phyloP scores from a whole-genome alignment of 306 rosid species.

The Carpinus fangiana region DNA sequence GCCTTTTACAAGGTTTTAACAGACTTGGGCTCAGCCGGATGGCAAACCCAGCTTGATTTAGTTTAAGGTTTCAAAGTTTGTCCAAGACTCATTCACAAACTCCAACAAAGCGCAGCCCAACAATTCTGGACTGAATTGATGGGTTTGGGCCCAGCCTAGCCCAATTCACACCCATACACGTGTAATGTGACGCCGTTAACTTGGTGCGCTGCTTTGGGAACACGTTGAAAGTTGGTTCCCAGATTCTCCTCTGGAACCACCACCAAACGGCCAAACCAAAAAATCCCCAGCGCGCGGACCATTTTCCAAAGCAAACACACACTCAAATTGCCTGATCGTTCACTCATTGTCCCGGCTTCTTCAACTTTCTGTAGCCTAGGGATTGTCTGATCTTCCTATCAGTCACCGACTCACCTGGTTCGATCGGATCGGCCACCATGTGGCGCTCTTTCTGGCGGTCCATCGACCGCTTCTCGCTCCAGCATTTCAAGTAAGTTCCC shows the following conservation, averaged over 20 bases:
- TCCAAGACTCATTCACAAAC: background rate
- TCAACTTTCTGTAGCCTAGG: background rate
- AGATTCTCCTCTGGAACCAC: slow-evolving; percentile 7
- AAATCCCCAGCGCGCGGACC: slow-evolving; percentile 18
- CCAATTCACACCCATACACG: background rate
- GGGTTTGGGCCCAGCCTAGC: too few species aligned
- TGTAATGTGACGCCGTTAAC: background rate
- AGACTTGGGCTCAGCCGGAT: background rate
- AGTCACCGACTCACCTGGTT: background rate
- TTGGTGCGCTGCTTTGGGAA: background rate
- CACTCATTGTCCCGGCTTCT: background rate
- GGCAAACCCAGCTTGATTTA: background rate
- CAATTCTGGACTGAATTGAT: background rate
- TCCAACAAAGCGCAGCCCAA: background rate
- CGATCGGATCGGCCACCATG: slow-evolving; percentile 41
- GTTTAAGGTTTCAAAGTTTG: background rate
- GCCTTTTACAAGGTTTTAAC: background rate
- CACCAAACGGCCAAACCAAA: slow-evolving; percentile 48
- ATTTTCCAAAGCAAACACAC: slow-evolving; percentile 32
- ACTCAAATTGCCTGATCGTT: background rate
- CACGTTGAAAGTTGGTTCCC: slow-evolving; percentile 59
- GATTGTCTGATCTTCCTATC: background rate
- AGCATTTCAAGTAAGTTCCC: slow-evolving; percentile 59
- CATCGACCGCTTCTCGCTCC: slow-evolving; percentile 81
- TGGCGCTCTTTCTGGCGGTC: slow-evolving; percentile 77